Conservation (phyloP, 495 filamentous ascomycete species). For the Cryomyces antarcticus region DNA sequence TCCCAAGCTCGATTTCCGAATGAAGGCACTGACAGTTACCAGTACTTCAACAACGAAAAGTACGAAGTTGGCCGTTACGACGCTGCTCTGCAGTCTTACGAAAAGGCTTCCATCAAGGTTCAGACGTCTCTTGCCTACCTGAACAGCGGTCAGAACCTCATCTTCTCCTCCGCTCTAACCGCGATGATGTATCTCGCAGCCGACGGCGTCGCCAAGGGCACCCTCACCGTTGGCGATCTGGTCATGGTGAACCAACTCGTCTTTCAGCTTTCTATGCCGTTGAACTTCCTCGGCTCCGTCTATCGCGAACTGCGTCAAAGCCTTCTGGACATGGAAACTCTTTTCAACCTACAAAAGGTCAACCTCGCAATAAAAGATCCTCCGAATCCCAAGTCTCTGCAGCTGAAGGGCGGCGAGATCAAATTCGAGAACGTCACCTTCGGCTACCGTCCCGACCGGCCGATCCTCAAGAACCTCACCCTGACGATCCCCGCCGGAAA, state of each 20-base stretch:
- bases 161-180: conserved; percentile 85
- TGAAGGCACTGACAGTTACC: background rate
- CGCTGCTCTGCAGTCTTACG: conserved; percentile 64
- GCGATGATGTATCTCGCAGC: conserved; percentile 97
- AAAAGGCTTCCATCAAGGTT: conserved; percentile 88
- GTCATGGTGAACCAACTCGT: conserved; percentile 98
- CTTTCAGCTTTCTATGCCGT: conserved; percentile 86
- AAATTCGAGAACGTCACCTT: conserved; percentile 88
- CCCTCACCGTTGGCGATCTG: conserved; percentile 80
- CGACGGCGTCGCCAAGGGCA: conserved; percentile 62
- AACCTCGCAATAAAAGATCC: conserved; percentile 70
- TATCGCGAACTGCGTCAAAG: conserved; percentile 93
- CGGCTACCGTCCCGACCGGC: conserved; percentile 70
- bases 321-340: conserved; percentile 89
- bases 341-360: conserved; percentile 98
- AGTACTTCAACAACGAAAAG: conserved; percentile 95
- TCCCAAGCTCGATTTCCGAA: background rate
- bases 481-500: conserved; percentile 86
- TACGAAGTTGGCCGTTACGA: conserved; percentile 87
- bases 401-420: conserved; percentile 68
- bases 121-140: conserved; percentile 81
- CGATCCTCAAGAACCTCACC: conserved; percentile 66
- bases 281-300: conserved; percentile 91
- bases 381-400: conserved; percentile 47
- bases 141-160: conserved; percentile 96